These are phyloP conservation scores for Magnolia sinica DNA, from an alignment of 164 flowering plant genomes.

Conservation along the genomic window DNA sequence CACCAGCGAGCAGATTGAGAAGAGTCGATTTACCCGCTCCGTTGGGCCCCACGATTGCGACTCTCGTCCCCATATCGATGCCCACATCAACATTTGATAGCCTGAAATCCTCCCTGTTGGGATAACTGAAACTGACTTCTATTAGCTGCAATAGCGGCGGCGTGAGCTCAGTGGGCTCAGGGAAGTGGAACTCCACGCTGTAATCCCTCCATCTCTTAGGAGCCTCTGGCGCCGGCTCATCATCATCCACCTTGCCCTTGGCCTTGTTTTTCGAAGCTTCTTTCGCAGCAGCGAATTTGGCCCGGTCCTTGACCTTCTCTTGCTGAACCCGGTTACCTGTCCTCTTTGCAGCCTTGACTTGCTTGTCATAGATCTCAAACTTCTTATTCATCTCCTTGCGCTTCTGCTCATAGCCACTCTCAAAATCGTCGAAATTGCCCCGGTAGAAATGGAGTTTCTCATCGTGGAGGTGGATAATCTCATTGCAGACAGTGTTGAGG, in stretches of 20 bases:
- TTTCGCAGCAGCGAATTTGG: conserved; percentile 55
- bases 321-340: conserved; percentile 62
- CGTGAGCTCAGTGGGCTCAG: conserved; percentile 78
- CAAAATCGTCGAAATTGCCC: conserved; percentile 79
- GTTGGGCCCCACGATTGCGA: conserved; percentile 83
- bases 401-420: conserved; percentile 71
- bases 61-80: conserved; percentile 86
- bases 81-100: conserved; percentile 75
- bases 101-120: conserved; percentile 59
- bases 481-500: conserved; percentile 69
- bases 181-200: conserved; percentile 79
- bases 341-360: conserved; percentile 72
- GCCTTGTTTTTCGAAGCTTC: conserved; percentile 64
- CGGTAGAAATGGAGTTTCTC: conserved; percentile 63
- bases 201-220: conserved; percentile 76
- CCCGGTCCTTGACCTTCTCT: conserved; percentile 75
- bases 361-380: conserved; percentile 63
- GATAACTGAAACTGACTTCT: conserved; percentile 76
- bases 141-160: conserved; percentile 78
- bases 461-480: conserved; percentile 83
- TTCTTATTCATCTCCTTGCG: conserved; percentile 77
- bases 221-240: conserved; percentile 55
- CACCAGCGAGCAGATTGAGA: conserved; percentile 82
- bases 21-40: conserved; percentile 88
- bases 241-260: conserved; percentile 67